Evolutionary conservation across 1,284 basidiomycete species (phyloP).

Genomic region (Ceratobasidium sp.): DNA sequence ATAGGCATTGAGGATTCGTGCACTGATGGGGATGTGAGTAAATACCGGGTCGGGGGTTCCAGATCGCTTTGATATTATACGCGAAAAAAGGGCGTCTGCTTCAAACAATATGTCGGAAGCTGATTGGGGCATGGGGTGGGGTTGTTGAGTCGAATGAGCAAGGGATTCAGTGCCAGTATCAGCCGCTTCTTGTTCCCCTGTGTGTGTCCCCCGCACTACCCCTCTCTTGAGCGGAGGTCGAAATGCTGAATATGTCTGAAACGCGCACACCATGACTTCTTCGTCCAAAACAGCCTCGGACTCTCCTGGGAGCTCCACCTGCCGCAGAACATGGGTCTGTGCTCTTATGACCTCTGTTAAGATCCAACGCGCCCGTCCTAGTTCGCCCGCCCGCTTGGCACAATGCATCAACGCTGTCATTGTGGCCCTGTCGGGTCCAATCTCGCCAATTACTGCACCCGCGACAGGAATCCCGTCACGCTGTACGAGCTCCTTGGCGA

Average conservation of each 20-base stretch:
- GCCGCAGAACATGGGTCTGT: constrained; percentile 46
- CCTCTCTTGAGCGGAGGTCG: constrained; percentile 71
- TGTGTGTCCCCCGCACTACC: constrained; percentile 27
- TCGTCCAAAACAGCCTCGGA: constrained; percentile 63
- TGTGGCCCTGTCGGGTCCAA: constrained; percentile 74
- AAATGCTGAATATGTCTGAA: constrained; percentile 89
- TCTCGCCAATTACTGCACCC: constrained; percentile 57
- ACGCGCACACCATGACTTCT: constrained; percentile 82
- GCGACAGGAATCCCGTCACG: constrained; percentile 61
- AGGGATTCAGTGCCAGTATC: constrained; percentile 7
- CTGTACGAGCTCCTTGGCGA: constrained; percentile 85
- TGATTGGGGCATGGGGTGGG: constrained; percentile 68
- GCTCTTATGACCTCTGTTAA: constrained; percentile 82
- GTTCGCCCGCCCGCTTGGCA: constrained; percentile 86
- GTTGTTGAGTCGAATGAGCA: constrained; percentile 45
- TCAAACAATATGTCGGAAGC: constrained; percentile 79
- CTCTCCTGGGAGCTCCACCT: constrained; percentile 50
- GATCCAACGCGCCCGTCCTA: constrained; percentile 88
- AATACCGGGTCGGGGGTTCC: constrained; percentile 61
- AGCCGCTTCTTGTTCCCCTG: not conserved
- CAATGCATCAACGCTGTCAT: constrained; percentile 90
- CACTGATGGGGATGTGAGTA: constrained; percentile 66
- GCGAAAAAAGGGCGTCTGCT: constrained; percentile 73
- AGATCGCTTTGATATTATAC: constrained; percentile 67
- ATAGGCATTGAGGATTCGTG: constrained; percentile 83